A percentile compares a stretch with the other conserved stretches of the same genome.
Conservation (phyloP, 164 flowering plant species). For the Malania oleifera region DNA sequence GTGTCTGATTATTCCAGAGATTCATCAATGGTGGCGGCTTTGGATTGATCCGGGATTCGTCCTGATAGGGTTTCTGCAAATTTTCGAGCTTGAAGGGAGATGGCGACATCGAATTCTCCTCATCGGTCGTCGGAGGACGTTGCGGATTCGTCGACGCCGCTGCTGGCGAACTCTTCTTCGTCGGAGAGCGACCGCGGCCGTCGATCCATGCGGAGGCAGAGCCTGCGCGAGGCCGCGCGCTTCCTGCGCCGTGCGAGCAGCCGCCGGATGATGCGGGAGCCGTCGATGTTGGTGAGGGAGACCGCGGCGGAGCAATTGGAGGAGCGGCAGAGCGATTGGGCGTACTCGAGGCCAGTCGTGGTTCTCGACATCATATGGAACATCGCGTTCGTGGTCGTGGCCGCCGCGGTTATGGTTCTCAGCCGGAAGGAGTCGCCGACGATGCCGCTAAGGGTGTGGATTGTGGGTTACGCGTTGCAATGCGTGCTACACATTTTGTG, state of each 20-base stretch:
- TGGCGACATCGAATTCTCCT: conserved; percentile 18
- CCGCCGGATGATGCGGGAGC: conserved; percentile 52
- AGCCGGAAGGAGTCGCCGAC: conserved; percentile 34
- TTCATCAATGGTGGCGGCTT: background rate
- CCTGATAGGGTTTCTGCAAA: conserved; percentile 3
- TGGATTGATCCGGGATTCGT: background rate
- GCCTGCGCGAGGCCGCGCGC: conserved; percentile 49
- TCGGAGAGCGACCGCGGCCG: conserved; percentile 23
- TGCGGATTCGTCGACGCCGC: conserved; percentile 38
- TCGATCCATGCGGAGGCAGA: conserved; percentile 36
- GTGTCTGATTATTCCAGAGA: background rate
- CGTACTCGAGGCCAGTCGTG: conserved; percentile 56
- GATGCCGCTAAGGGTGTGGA: conserved; percentile 54
- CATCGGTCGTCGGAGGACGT: conserved; percentile 21
- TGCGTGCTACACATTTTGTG: conserved; percentile 46
- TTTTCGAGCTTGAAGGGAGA: background rate
- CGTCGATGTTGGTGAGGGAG: conserved; percentile 51
- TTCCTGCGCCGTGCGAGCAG: conserved; percentile 46
- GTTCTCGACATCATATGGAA: conserved; percentile 52
- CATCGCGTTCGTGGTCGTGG: conserved; percentile 37
- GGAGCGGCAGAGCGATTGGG: conserved; percentile 60
- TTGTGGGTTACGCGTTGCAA: conserved; percentile 47
- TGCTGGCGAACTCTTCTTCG: conserved; percentile 26
- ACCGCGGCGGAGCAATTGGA: conserved; percentile 58
- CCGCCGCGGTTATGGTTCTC: conserved; percentile 25